Evolutionary conservation across 2,329 filamentous ascomycete species (phyloP).

Genomic region (Plectosphaerella plurivora): DNA sequence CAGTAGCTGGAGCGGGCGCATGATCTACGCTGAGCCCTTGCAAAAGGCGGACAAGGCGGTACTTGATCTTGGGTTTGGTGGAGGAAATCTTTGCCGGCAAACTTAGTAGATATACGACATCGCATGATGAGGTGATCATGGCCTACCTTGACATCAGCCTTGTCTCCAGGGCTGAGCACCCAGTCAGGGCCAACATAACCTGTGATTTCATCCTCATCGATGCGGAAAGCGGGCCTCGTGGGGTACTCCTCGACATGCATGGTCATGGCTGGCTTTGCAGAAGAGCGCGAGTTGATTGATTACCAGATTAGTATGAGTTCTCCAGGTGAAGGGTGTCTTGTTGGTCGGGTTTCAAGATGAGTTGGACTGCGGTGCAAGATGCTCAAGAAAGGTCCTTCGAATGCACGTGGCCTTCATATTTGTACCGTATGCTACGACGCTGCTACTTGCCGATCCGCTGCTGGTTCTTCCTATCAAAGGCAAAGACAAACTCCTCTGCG

Average conservation of each 20-base stretch:
- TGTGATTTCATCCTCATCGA: conserved; percentile 6
- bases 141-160: conserved; percentile 3
- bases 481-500: too few species aligned
- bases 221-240: not conserved
- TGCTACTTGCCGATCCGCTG: too few species aligned
- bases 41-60: not conserved
- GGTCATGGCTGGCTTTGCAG: too few species aligned
- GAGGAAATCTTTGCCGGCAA: conserved; percentile 3
- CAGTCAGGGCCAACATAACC: conserved; percentile 5
- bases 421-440: too few species aligned
- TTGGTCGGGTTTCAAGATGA: too few species aligned
- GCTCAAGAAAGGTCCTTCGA: too few species aligned
- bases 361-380: too few species aligned
- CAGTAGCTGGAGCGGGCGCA: not conserved
- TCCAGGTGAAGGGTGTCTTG: too few species aligned
- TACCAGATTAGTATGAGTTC: too few species aligned
- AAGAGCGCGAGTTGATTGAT: too few species aligned
- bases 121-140: not conserved
- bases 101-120: not conserved
- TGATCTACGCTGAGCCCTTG: not conserved
- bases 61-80: conserved; percentile 1
- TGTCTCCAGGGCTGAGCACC: not conserved
- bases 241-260: not conserved
- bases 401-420: too few species aligned
- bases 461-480: too few species aligned